Conservation (phyloP, 345 rosid species). For the Gossypium longicalyx region DNA sequence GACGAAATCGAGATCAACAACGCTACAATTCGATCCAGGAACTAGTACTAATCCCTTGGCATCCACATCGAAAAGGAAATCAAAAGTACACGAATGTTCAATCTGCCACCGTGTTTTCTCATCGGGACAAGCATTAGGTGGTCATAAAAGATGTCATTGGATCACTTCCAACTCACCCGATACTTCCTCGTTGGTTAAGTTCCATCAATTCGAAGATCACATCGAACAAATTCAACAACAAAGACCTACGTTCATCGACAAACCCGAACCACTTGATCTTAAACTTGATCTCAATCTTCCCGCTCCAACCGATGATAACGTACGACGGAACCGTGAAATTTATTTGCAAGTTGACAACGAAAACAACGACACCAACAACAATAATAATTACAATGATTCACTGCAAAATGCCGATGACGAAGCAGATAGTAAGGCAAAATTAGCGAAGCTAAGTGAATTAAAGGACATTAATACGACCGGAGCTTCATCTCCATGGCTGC, state of each 20-base stretch:
- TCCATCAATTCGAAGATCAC: slow-evolving; percentile 50
- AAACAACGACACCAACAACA: slow-evolving; percentile 10
- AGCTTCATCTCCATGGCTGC: slow-evolving; percentile 68
- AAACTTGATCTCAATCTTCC: slow-evolving; percentile 71
- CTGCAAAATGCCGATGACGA: slow-evolving; percentile 46
- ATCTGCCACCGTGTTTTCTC: slow-evolving; percentile 89
- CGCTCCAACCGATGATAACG: slow-evolving; percentile 26
- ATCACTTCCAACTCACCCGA: slow-evolving; percentile 64
- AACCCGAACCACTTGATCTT: slow-evolving; percentile 41
- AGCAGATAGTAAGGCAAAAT: slow-evolving; percentile 56
- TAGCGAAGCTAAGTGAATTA: slow-evolving; percentile 59
- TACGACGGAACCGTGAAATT: slow-evolving; percentile 22
- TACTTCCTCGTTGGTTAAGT: slow-evolving; percentile 44
- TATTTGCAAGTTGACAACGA: slow-evolving; percentile 26
- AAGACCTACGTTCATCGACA: slow-evolving; percentile 30
- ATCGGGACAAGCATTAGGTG: slow-evolving; percentile 94
- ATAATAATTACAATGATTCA: slow-evolving; percentile 11
- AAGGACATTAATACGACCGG: slow-evolving; percentile 45
- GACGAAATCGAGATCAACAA: slow-evolving; percentile 28
- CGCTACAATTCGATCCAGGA: slow-evolving; percentile 37
- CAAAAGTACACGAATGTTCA: slow-evolving; percentile 89
- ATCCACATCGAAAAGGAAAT: slow-evolving; percentile 48
- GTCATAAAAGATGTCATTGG: slow-evolving; percentile 99
- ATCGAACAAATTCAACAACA: slow-evolving; percentile 50
- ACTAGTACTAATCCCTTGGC: slow-evolving; percentile 22